Base-by-base conservation (phyloP, 208 protist genomes). In the Naegleria gruberi region DNA sequence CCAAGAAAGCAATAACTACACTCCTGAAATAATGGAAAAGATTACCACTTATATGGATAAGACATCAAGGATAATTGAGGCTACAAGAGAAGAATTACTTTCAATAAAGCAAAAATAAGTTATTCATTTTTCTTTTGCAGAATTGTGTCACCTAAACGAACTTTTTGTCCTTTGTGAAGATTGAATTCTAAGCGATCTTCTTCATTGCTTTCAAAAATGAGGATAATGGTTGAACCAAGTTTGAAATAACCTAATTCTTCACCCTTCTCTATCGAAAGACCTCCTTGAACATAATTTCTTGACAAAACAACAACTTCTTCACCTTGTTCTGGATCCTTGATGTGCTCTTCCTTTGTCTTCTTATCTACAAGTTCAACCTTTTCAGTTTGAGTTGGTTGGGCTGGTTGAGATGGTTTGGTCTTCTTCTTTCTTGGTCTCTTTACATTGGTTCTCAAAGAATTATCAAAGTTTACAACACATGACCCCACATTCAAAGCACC, bases 211-310 rank as follows among this genome's bases (percentile, higher is more conserved):
- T 96, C 95, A 82, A 95, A 95, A 37, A 96, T 83, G 23, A 96
- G 42, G 0, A 96, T 91, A 34, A 96, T 91, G 19, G 94, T 95
- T 15, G 92, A 95, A 73, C 95, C 95, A 34, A 96, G 89, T 26
- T 92, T 90, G 89, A 96, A 96, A 41, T 82, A 86, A n/a, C 93
- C 94, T 0, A 96, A 8, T 44, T 95, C 91, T 34, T 93, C 82
- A 73, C 94, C 93, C 55, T 92, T 91, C 6, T 92, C 41, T 2
- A 87, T 12, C 34, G 30, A 34, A 23, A 84, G 15, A 17, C 81
- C 89, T 44, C 89, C 82, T 37, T 43, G 37, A 30, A 44, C n/a
- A 77, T 85, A 65, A 30, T 86, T 37, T 55, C 83, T 15, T 55
- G n/a, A 34, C 1, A 37, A 23, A 1, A 87, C 44, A 0, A 55